Conservation (phyloP, 768 basidiomycete genomes). For the Boletus fagicola region DNA sequence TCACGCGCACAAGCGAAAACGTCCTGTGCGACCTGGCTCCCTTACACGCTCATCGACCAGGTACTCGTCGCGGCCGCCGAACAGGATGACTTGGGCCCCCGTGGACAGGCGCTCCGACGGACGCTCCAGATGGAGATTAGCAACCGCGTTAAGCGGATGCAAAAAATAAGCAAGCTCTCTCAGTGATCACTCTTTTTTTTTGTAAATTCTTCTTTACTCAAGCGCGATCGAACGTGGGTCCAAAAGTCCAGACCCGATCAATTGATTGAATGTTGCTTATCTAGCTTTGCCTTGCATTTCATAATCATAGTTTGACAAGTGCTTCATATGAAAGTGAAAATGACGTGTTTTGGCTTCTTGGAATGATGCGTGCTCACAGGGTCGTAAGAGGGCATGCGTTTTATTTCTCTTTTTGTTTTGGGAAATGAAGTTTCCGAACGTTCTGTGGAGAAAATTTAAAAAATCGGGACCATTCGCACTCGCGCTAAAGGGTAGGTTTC, state of each 20-base stretch:
- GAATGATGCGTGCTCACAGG: constrained; percentile 15
- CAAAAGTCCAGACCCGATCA: background rate
- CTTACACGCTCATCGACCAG: constrained; percentile 82
- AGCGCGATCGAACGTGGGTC: background rate
- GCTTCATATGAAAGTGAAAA: background rate
- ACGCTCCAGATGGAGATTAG: constrained; percentile 59
- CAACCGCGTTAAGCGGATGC: constrained; percentile 64
- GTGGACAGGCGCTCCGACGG: constrained; percentile 39
- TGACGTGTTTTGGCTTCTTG: constrained; percentile 4
- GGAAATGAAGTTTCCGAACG: constrained; percentile 15
- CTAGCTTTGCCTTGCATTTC: constrained; percentile 6
- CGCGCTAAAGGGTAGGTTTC: background rate
- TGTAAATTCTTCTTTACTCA: background rate
- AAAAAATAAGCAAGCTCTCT: constrained; percentile 54
- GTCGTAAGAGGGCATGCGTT: background rate
- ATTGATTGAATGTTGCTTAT: background rate
- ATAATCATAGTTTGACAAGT: constrained; percentile 1
- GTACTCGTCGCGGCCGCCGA: constrained; percentile 64
- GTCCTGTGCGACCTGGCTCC: constrained; percentile 71
- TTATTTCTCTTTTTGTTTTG: background rate
- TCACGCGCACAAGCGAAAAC: constrained; percentile 51
- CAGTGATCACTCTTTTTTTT: background rate
- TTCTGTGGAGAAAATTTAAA: constrained; percentile 2
- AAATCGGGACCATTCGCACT: background rate
- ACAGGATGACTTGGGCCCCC: constrained; percentile 48